Percentiles rank a stretch among this genome's conserved stretches.
phyloP scores from a whole-genome alignment of 2,329 filamentous ascomycete species.

The Grosmannia penicillata region DNA sequence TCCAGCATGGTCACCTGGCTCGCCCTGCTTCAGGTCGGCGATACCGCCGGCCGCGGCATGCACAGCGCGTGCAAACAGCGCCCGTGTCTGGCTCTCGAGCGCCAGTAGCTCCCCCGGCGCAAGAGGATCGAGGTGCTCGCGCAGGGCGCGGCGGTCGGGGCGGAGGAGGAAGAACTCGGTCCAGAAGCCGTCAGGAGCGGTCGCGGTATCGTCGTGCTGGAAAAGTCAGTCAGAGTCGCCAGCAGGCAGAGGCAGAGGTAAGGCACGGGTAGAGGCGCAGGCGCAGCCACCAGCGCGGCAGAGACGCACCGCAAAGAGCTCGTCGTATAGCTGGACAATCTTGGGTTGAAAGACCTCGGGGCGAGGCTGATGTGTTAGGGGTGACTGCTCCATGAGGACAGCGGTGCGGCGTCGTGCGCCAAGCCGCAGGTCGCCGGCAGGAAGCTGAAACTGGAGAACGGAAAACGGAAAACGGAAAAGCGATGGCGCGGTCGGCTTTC shows the following conservation, averaged over 20 bases:
- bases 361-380: slow-evolving; percentile 80
- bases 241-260: slow-evolving; percentile 1
- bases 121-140: slow-evolving; percentile 53
- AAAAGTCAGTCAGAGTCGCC: no score
- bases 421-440: no score
- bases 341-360: slow-evolving; percentile 90
- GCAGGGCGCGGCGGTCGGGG: slow-evolving; percentile 58
- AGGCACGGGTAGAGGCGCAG: no score
- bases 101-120: slow-evolving; percentile 62
- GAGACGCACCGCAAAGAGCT: slow-evolving; percentile 41
- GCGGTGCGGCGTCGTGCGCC: no score
- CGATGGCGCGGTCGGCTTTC: no score
- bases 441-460: no score
- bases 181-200: slow-evolving; percentile 83
- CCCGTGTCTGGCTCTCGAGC: slow-evolving; percentile 61
- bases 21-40: background rate
- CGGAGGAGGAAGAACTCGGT: slow-evolving; percentile 83
- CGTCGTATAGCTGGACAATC: slow-evolving; percentile 78
- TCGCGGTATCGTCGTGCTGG: slow-evolving; percentile 38
- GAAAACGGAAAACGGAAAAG: background rate
- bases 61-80: slow-evolving; percentile 64
- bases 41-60: slow-evolving; percentile 22
- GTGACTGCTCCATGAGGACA: slow-evolving; percentile 43
- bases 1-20: background rate
- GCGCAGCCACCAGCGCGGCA: background rate